A percentile compares a stretch with the other conserved stretches of the same genome.
Evolutionary conservation across 169 alveolate genomes (phyloP).

Genomic region (Plasmodium blacklocki): DNA sequence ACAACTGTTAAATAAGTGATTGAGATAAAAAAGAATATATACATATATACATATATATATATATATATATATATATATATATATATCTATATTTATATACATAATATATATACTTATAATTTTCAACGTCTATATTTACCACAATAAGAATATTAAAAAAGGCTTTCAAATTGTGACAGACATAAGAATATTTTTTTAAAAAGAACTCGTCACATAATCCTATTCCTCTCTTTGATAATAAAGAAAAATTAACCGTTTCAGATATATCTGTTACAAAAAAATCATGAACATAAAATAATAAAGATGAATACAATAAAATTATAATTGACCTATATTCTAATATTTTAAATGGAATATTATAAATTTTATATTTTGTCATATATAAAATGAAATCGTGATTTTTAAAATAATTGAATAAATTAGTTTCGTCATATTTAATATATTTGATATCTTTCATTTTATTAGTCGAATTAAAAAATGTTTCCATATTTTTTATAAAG

Average conservation of each 20-base stretch:
- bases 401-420: conserved; percentile 32
- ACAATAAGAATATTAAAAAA: conserved; percentile 26
- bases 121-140: conserved; percentile 9
- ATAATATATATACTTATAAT: neutral
- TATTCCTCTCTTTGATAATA: conserved; percentile 3
- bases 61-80: neutral
- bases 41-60: neutral
- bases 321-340: conserved; percentile 23
- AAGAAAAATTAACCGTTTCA: conserved; percentile 3
- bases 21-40: neutral
- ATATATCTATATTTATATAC: neutral
- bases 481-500: conserved; percentile 21
- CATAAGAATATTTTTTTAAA: neutral
- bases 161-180: conserved; percentile 2
- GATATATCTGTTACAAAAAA: conserved; percentile 1
- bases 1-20: conserved; percentile 17
- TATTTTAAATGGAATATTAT: conserved; percentile 51
- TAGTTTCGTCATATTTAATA: conserved; percentile 30
- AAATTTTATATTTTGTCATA: conserved; percentile 18
- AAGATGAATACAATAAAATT: conserved; percentile 42
- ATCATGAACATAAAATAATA: conserved; percentile 39
- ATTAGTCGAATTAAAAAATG: conserved; percentile 24
- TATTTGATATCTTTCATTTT: conserved; percentile 8
- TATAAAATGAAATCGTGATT: conserved; percentile 44
- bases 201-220: conserved; percentile 36